A percentile compares a stretch with the other conserved stretches of the same genome.
phyloP scores from a whole-genome alignment of 73 alveolate genomes.

The Tetrahymena borealis region DNA sequence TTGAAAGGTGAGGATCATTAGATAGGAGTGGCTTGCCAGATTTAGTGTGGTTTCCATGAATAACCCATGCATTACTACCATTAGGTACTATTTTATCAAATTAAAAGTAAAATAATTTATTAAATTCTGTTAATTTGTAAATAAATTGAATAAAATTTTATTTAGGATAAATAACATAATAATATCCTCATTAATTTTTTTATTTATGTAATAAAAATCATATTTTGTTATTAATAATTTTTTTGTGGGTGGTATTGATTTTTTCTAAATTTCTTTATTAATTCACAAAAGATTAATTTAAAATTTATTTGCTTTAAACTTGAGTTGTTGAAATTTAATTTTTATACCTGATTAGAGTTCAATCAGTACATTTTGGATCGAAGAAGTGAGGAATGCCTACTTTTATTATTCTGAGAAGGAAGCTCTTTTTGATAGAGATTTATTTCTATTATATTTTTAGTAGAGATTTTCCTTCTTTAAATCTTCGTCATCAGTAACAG shows the following conservation, averaged over 20 bases:
- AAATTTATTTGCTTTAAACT: too few relatives aligned
- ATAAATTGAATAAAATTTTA: neutral
- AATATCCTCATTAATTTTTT: too few relatives aligned
- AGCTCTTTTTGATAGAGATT: neutral
- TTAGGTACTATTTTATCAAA: slow-evolving; percentile 30
- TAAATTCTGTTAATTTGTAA: neutral
- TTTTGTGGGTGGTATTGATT: too few relatives aligned
- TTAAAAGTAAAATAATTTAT: neutral
- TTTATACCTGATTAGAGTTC: neutral
- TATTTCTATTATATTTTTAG: neutral
- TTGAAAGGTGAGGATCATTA: slow-evolving; percentile 88
- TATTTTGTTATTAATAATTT: too few relatives aligned
- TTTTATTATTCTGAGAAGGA: neutral
- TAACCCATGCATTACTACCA: slow-evolving; percentile 82
- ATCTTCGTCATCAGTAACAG: neutral
- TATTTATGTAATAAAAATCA: too few relatives aligned
- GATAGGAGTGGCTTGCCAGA: slow-evolving; percentile 88
- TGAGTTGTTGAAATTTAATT: neutral
- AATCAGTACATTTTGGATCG: neutral
- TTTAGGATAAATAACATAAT: too few relatives aligned
- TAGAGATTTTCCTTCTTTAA: neutral
- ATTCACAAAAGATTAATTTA: too few relatives aligned
- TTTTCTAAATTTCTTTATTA: too few relatives aligned
- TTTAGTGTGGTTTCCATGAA: slow-evolving; percentile 87
- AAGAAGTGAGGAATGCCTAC: neutral